Conservation (phyloP, 148 eudicot genomes). For the Rhododendron ovatum region DNA sequence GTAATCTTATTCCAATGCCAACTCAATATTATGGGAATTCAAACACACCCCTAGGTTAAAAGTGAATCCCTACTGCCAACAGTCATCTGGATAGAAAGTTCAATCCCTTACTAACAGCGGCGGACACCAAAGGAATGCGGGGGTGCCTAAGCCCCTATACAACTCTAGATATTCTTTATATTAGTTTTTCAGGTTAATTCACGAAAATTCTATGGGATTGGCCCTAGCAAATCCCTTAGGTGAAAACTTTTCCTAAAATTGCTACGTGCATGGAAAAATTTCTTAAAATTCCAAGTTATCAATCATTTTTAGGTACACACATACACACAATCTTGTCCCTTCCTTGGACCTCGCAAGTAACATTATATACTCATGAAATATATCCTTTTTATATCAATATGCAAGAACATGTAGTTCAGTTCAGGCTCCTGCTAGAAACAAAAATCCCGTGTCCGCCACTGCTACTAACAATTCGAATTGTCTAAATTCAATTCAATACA, state of each 20-base stretch:
- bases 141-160: background rate
- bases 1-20: background rate
- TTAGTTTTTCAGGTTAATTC: background rate
- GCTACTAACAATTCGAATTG: background rate
- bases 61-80: background rate
- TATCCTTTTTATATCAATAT: background rate
- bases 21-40: background rate
- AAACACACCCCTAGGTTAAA: background rate
- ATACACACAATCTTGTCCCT: background rate
- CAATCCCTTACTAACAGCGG: background rate
- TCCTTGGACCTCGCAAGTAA: background rate
- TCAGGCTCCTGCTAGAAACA: background rate
- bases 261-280: background rate
- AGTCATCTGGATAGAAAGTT: background rate
- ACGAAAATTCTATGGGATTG: background rate
- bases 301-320: background rate
- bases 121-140: background rate
- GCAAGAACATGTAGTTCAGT: background rate
- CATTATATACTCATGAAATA: background rate
- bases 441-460: background rate
- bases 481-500: background rate
- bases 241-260: background rate
- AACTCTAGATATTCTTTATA: background rate
- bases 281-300: background rate
- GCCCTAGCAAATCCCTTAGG: background rate